Base-by-base conservation (phyloP, 805 yeast species). In the Starmerella bombi region DNA sequence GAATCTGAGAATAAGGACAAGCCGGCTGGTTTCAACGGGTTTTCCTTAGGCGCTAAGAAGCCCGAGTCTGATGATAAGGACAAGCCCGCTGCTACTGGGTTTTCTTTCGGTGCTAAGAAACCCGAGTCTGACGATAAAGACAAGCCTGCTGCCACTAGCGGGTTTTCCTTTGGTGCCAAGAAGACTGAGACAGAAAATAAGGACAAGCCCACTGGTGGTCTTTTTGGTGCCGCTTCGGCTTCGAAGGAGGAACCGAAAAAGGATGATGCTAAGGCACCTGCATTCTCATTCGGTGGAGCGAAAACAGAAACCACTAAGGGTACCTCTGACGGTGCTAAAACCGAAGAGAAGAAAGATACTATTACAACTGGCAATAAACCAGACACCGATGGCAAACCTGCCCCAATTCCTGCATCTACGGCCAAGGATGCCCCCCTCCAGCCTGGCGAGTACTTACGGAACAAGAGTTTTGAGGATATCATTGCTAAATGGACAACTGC, bases 401-500 rank as follows among this genome's bases (percentile, higher is more conserved):
- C 46, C 10, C 18, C 51, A 0, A 37, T 47, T 4, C 37, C 52
- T 29, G 42, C 25, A 16, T n/a, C 37, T 34, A 25, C 34, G 3
- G 36, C 30, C n/a, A 21, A 17, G 20, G 23, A 36, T 12, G 36
- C 38, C 5, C 36, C 32, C 1, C 29, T 84, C 3, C 74, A 54
- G 4, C 57, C 63, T 3, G 56, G 63, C 14, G 56, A 57, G 17
- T 59, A 93, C 4, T 70, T 91, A 28, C 85, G 82, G 52, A 91
- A 91, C 61, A 84, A 84, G 59, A 84, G 95, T 1, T 65, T 91
- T 55, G 97, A 91, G 54, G 97, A 91, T 57, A 69, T 91, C 50
- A 80, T 91, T 32, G 73, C 85, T 12, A 85, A 80, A 60, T 91
- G 98, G 98, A 80, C 96, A 0, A 74, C 75, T 41, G 93, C 91